Evolutionary conservation across 129 eudicot species (phyloP).

Genomic region (Lactuca sativa): DNA sequence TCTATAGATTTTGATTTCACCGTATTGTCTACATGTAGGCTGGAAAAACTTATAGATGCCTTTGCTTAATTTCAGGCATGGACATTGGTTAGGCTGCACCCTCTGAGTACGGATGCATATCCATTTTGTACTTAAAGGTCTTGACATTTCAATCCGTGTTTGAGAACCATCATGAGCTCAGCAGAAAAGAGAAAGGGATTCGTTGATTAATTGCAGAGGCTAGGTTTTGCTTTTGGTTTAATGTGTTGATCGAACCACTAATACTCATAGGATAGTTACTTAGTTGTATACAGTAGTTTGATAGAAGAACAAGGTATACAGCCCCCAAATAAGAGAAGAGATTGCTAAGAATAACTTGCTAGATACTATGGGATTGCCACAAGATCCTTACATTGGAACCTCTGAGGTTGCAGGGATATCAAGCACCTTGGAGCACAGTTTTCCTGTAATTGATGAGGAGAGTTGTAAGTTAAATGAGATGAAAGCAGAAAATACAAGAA

Average conservation of each 20-base stretch:
- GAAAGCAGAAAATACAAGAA: slow-evolving; percentile 27
- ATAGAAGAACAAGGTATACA: slow-evolving; percentile 13
- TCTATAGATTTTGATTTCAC: slow-evolving; percentile 24
- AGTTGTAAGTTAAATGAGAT: slow-evolving; percentile 36
- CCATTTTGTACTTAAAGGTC: slow-evolving; percentile 25
- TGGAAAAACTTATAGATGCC: slow-evolving; percentile 1
- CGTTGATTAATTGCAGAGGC: slow-evolving; percentile 12
- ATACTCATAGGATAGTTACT: slow-evolving; percentile 7
- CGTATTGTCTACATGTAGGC: slow-evolving; percentile 3
- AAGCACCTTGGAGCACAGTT: slow-evolving; percentile 32
- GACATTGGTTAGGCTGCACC: slow-evolving; percentile 18
- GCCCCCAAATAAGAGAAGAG: not conserved
- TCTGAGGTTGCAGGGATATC: slow-evolving; percentile 32
- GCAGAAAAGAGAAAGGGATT: slow-evolving; percentile 20
- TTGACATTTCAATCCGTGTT: slow-evolving; percentile 11
- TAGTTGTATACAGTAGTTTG: slow-evolving; percentile 20
- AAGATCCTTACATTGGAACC: slow-evolving; percentile 42
- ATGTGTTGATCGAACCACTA: slow-evolving; percentile 13
- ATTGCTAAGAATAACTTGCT: slow-evolving; percentile 3
- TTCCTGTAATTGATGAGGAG: slow-evolving; percentile 31
- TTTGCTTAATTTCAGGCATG: slow-evolving; percentile 31
- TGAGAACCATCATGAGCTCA: slow-evolving; percentile 8
- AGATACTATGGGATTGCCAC: slow-evolving; percentile 76
- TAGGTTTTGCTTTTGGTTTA: slow-evolving; percentile 22
- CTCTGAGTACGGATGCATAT: not conserved